Evolutionary conservation across 169 alveolate genomes (phyloP).

Genomic region (Besnoitia besnoiti): DNA sequence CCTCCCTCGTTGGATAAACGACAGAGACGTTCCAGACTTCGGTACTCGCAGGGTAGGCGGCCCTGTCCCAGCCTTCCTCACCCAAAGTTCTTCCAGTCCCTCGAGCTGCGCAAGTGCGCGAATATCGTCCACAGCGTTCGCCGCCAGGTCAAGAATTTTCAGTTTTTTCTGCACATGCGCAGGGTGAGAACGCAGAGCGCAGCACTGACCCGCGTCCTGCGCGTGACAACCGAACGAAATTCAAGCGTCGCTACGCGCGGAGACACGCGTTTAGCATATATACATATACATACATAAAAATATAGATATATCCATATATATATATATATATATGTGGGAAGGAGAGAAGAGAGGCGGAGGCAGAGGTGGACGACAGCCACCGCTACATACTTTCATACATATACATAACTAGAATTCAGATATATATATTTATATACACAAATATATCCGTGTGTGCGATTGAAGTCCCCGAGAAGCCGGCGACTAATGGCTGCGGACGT

Average conservation of each 20-base stretch:
- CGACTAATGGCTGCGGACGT: no score
- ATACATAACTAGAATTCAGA: background rate
- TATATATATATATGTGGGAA: no score
- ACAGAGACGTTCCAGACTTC: no score
- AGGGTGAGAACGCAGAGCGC: background rate
- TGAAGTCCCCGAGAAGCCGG: no score
- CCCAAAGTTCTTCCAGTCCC: slow-evolving; percentile 77
- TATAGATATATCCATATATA: background rate
- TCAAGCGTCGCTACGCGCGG: no score
- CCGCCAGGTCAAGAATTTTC: slow-evolving; percentile 72
- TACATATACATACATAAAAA: background rate
- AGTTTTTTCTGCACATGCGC: slow-evolving; percentile 53
- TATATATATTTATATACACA: background rate
- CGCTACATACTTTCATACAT: background rate
- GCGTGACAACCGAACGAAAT: no score
- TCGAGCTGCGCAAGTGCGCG: slow-evolving; percentile 63
- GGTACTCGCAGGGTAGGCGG: no score
- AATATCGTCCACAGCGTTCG: slow-evolving; percentile 67
- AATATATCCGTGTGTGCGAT: background rate
- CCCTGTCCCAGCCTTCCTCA: no score
- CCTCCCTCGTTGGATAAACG: no score
- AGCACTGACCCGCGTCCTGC: no score
- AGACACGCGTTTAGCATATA: background rate
- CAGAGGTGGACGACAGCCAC: background rate
- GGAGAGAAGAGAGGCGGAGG: background rate